These are phyloP conservation scores for Firmiana major DNA, from an alignment of 345 rosid genomes.

Conservation along the genomic window DNA sequence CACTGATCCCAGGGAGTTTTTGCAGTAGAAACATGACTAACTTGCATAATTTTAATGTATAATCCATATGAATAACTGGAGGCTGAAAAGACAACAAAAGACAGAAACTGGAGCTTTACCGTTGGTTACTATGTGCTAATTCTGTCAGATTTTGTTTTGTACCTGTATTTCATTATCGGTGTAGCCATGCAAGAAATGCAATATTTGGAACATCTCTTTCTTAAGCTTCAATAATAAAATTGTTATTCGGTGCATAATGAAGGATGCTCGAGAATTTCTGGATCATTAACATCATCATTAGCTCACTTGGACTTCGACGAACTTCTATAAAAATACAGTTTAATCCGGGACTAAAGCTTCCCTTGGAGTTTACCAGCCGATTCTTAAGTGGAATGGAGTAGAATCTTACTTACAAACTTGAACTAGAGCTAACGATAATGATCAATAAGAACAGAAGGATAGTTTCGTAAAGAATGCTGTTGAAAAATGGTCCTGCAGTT, in stretches of 20 bases:
- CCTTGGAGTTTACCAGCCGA: too few species aligned
- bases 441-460: neutral
- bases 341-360: too few species aligned
- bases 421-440: neutral
- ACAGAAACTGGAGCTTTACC: neutral
- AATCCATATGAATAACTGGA: neutral
- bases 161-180: neutral
- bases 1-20: conserved; percentile 97
- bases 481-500: neutral
- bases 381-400: too few species aligned
- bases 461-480: neutral
- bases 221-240: neutral
- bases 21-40: conserved; percentile 38
- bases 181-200: neutral
- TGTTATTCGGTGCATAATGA: neutral
- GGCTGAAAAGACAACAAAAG: neutral
- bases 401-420: neutral
- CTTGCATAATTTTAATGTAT: neutral
- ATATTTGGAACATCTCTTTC: neutral
- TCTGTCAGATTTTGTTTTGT: neutral
- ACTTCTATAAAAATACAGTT: too few species aligned
- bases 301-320: too few species aligned
- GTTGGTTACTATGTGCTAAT: neutral
- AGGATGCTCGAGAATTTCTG: neutral
- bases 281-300: too few species aligned